phyloP scores from a whole-genome alignment of 768 basidiomycete genomes.

The Harrya chromipes region DNA sequence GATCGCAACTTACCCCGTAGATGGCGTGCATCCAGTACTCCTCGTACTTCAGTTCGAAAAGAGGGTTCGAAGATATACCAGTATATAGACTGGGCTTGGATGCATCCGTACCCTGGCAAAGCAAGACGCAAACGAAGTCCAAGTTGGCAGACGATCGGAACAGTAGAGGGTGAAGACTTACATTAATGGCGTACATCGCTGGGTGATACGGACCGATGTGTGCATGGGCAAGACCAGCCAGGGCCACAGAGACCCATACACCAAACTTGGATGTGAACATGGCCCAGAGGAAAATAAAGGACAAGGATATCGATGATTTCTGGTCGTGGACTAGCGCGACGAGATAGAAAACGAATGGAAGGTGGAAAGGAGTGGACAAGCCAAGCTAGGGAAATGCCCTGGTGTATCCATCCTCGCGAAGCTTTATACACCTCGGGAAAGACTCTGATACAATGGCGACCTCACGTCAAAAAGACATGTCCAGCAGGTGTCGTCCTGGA shows the following conservation, averaged over 20 bases:
- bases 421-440: constrained; percentile 6
- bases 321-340: constrained; percentile 9
- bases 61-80: neutral
- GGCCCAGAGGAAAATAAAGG: neutral
- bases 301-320: neutral
- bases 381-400: neutral
- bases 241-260: constrained; percentile 8
- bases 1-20: neutral
- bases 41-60: neutral
- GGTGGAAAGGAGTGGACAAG: neutral
- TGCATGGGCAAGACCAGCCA: constrained; percentile 10
- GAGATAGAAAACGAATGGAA: neutral
- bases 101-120: constrained; percentile 2
- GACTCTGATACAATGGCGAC: neutral
- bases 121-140: neutral
- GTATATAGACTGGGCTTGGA: neutral
- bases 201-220: neutral
- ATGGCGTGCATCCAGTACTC: neutral
- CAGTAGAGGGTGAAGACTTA: neutral
- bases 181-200: constrained; percentile 9
- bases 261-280: neutral
- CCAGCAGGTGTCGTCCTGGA: no score
- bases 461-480: neutral
- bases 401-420: neutral
- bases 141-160: neutral